A percentile compares a stretch with the other conserved stretches of the same genome.
Conservation (phyloP, 176 grass and related monocot species). For the Themeda triandra region DNA sequence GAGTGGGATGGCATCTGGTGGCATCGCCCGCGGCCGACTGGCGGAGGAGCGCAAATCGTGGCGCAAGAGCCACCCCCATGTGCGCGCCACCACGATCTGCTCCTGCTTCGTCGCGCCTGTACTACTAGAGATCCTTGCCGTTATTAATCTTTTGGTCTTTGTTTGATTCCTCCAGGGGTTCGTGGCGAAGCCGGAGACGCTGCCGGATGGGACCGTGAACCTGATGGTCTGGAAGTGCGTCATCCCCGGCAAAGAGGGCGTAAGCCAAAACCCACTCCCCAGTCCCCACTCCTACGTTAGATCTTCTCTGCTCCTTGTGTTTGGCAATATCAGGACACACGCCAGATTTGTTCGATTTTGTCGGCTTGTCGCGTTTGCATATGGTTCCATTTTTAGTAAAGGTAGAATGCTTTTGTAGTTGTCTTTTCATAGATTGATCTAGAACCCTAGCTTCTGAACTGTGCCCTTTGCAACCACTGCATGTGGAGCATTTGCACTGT, state of each 20-base stretch:
- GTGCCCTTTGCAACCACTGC: not conserved
- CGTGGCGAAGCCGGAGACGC: conserved; percentile 76
- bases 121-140: not conserved
- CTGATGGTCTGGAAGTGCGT: conserved; percentile 83
- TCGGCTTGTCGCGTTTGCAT: not conserved
- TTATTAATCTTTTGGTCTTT: not conserved
- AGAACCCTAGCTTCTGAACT: not conserved
- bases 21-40: conserved; percentile 69
- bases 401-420: not conserved
- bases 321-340: not conserved
- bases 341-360: not conserved
- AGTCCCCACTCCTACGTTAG: not conserved
- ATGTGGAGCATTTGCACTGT: not conserved
- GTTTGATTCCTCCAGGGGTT: conserved; percentile 59
- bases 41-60: conserved; percentile 82
- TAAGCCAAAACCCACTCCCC: conserved; percentile 29
- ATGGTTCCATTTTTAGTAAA: not conserved
- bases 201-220: conserved; percentile 79
- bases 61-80: conserved; percentile 87
- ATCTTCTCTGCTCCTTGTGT: not conserved
- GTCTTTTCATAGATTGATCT: not conserved
- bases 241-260: conserved; percentile 76
- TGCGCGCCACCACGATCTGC: conserved; percentile 14
- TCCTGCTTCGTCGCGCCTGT: not conserved
- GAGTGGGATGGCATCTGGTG: conserved; percentile 45